A percentile compares a stretch with the other conserved stretches of the same genome.
These are phyloP conservation scores for Candolleomyces aberdarensis DNA, from an alignment of 768 basidiomycete genomes.

Conservation along the genomic window DNA sequence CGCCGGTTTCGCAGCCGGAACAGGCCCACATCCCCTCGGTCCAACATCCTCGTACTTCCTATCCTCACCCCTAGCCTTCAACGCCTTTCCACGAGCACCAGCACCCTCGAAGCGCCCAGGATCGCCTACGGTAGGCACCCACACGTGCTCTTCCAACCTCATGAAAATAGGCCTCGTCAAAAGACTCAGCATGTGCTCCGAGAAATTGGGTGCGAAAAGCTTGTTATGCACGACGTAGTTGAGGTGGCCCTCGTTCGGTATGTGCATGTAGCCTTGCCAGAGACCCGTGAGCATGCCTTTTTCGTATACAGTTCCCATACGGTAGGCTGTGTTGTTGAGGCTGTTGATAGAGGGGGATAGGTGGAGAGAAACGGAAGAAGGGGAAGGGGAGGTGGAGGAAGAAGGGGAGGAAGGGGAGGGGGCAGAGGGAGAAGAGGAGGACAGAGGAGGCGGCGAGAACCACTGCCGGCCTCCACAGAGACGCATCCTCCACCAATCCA, in stretches of 20 bases:
- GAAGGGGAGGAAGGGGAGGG: neutral
- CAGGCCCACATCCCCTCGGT: neutral
- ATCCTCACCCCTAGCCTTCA: neutral
- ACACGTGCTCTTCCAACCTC: conserved; percentile 51
- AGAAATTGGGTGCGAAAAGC: conserved; percentile 24
- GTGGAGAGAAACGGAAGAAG: neutral
- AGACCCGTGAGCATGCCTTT: neutral
- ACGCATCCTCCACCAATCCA: conserved; percentile 54
- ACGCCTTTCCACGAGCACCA: too few species aligned
- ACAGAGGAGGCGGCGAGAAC: too few species aligned
- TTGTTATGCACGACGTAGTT: conserved; percentile 13
- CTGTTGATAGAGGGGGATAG: neutral
- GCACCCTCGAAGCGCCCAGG: neutral
- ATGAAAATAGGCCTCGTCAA: conserved; percentile 54
- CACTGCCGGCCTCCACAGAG: conserved; percentile 38
- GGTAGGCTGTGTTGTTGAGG: neutral
- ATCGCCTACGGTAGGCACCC: conserved; percentile 18
- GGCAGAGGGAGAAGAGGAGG: too few species aligned
- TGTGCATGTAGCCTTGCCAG: conserved; percentile 7
- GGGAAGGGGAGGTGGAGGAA: neutral
- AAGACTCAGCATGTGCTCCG: conserved; percentile 31
- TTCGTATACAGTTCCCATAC: neutral
- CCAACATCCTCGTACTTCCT: neutral
- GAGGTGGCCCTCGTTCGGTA: conserved; percentile 17
- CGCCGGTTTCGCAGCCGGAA: neutral